A percentile compares a stretch with the other conserved stretches of the same genome.
phyloP scores from a whole-genome alignment of 169 alveolate genomes.

The Theileria annulata region DNA sequence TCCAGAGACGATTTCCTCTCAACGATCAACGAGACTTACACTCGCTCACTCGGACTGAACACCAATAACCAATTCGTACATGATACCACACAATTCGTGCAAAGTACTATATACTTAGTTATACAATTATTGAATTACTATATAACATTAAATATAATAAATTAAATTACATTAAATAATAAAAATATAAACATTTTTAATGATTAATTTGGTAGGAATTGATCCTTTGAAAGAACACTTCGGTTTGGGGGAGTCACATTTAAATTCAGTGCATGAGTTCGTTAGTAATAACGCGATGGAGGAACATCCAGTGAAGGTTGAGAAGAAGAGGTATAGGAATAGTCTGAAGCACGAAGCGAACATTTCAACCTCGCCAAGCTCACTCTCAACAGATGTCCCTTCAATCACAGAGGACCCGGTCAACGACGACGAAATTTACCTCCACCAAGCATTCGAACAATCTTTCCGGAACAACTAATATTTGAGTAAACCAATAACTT shows the following conservation, averaged over 20 bases:
- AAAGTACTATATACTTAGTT: neutral
- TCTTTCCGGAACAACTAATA: neutral
- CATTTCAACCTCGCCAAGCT: slow-evolving; percentile 20
- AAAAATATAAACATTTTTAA: no score
- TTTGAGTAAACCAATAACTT: neutral
- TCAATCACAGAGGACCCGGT: slow-evolving; percentile 12
- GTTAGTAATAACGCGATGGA: neutral
- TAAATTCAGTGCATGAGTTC: neutral
- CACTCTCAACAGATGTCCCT: slow-evolving; percentile 23
- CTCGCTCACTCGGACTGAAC: neutral
- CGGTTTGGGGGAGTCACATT: neutral
- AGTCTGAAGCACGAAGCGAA: neutral
- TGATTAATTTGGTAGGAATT: neutral
- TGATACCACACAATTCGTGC: neutral
- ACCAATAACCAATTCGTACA: neutral
- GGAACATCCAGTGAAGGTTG: neutral
- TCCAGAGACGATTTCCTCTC: neutral
- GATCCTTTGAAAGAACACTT: neutral
- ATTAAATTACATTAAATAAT: no score
- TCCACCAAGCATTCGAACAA: neutral
- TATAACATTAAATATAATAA: no score
- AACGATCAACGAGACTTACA: neutral
- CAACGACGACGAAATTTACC: neutral
- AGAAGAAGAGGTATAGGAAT: neutral
- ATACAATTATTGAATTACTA: neutral